These are phyloP conservation scores for Cordyceps farinosa DNA, from an alignment of 2,329 filamentous ascomycete genomes.

Conservation along the genomic window DNA sequence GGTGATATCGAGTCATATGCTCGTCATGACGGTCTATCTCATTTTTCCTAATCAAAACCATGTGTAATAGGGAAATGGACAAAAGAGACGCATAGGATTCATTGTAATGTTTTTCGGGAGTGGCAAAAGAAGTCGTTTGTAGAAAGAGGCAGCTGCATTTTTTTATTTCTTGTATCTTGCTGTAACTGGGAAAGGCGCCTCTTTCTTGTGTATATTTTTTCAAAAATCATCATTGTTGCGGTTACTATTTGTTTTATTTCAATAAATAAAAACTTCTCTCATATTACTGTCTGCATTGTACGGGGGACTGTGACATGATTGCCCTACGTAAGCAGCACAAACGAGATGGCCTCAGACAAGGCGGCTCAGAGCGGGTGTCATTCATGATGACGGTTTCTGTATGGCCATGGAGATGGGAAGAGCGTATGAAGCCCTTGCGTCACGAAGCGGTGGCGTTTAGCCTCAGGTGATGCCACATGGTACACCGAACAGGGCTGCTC, in stretches of 20 bases:
- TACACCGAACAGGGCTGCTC: no score
- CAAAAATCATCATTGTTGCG: conserved; percentile 1
- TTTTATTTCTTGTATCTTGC: conserved; percentile 5
- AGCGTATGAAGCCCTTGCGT: no score
- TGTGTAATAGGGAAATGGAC: background rate
- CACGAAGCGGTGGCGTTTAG: no score
- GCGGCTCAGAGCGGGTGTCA: no score
- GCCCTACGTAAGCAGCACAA: no score
- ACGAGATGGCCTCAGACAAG: no score
- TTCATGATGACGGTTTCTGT: no score
- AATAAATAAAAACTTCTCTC: conserved; percentile 15
- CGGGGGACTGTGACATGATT: no score
- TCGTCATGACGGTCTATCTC: conserved; percentile 1
- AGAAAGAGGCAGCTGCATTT: conserved; percentile 12
- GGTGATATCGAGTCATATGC: background rate
- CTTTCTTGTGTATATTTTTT: conserved; percentile 16
- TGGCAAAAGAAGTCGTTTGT: conserved; percentile 7
- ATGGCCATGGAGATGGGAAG: no score
- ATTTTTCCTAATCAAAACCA: background rate
- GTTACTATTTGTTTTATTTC: conserved; percentile 1
- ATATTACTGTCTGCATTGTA: background rate
- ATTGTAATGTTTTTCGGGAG: conserved; percentile 13
- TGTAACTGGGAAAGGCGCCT: conserved; percentile 11
- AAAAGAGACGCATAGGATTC: conserved; percentile 2
- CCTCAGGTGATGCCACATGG: no score